These are phyloP conservation scores for Metschnikowia sp. DNA, from an alignment of 805 yeast species.

Conservation along the genomic window DNA sequence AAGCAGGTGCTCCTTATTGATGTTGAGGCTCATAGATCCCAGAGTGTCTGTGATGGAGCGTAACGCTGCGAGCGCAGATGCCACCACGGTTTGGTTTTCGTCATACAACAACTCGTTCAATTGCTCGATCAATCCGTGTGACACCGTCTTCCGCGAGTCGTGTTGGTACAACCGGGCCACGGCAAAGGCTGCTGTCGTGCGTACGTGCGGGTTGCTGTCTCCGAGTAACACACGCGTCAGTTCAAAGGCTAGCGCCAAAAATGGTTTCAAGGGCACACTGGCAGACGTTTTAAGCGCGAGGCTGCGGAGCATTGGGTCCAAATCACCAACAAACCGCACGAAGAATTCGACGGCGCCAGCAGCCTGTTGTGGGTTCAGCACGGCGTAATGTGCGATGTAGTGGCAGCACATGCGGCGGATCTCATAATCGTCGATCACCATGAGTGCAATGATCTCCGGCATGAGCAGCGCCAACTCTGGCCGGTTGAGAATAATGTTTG, in stretches of 20 bases:
- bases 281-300: conserved; percentile 65
- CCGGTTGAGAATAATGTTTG: conserved; percentile 81
- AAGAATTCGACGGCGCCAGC: conserved; percentile 54
- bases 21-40: conserved; percentile 46
- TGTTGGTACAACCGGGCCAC: conserved; percentile 64
- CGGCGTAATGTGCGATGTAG: conserved; percentile 59
- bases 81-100: conserved; percentile 54
- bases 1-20: conserved; percentile 46
- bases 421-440: conserved; percentile 60
- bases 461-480: conserved; percentile 67
- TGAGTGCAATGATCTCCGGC: conserved; percentile 57
- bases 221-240: conserved; percentile 33
- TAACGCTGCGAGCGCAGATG: conserved; percentile 70
- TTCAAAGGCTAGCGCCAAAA: conserved; percentile 42
- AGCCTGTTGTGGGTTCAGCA: conserved; percentile 54
- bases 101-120: conserved; percentile 58
- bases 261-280: conserved; percentile 54
- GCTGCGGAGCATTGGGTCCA: conserved; percentile 48
- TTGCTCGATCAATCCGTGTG: conserved; percentile 41
- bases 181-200: conserved; percentile 67
- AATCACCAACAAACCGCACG: conserved; percentile 48
- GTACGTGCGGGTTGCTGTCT: conserved; percentile 56
- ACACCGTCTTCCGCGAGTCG: conserved; percentile 45
- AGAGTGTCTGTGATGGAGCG: conserved; percentile 59
- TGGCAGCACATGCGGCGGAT: conserved; percentile 69